These are phyloP conservation scores for Staphylotrichum longicolle DNA, from an alignment of 495 filamentous ascomycete species.

Conservation along the genomic window DNA sequence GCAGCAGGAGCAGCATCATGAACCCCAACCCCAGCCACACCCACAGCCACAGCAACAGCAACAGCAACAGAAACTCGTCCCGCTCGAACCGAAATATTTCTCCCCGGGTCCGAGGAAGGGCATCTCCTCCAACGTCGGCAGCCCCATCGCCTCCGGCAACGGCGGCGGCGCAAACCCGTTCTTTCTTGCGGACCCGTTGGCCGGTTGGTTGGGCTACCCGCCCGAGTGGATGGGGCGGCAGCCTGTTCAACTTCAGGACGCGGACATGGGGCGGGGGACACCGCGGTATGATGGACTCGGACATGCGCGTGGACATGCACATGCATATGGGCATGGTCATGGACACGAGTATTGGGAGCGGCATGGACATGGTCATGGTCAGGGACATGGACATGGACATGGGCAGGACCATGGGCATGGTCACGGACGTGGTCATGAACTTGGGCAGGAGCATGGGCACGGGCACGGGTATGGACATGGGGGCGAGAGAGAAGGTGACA, in stretches of 20 bases:
- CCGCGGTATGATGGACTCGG: not conserved
- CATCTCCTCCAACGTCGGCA: constrained; percentile 27
- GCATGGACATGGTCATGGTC: not conserved
- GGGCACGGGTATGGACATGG: not conserved
- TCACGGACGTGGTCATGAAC: not conserved
- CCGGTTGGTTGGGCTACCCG: constrained; percentile 12
- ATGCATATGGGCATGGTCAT: too few relatives aligned
- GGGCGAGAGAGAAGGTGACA: too few relatives aligned
- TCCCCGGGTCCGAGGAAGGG: constrained; percentile 25
- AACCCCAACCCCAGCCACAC: not conserved
- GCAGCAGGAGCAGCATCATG: not conserved
- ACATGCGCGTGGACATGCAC: too few relatives aligned
- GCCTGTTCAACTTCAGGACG: too few relatives aligned
- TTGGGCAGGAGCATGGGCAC: not conserved
- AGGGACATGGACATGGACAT: not conserved
- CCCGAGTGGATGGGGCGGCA: constrained; percentile 15
- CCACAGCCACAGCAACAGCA: not conserved
- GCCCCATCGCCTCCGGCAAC: not conserved
- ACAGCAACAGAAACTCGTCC: constrained; percentile 12
- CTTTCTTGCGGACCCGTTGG: constrained; percentile 24
- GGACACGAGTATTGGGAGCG: too few relatives aligned
- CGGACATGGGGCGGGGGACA: not conserved
- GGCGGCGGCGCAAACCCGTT: constrained; percentile 17
- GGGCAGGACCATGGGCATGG: too few relatives aligned
- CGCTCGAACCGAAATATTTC: constrained; percentile 27